Percentiles rank a stretch among this genome's conserved stretches.
Evolutionary conservation across 805 yeast genomes (phyloP).

Genomic region (Candida railenensis): DNA sequence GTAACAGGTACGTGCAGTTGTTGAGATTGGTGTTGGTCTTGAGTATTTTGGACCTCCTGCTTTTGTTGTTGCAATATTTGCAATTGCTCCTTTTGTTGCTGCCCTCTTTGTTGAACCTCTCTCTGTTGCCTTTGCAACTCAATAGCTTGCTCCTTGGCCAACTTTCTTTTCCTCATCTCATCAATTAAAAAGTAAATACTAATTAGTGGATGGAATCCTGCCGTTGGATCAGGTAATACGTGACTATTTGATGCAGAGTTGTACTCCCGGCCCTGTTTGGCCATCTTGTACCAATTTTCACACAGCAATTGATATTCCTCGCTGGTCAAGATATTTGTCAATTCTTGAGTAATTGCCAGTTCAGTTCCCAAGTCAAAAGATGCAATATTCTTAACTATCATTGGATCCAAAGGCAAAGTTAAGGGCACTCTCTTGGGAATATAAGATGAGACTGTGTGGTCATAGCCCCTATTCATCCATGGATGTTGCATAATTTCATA

Average conservation of each 20-base stretch:
- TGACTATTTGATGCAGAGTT: conserved; percentile 32
- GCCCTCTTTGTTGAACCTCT: conserved; percentile 18
- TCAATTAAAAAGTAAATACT: conserved; percentile 84
- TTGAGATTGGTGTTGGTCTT: conserved; percentile 7
- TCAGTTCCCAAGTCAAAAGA: conserved; percentile 76
- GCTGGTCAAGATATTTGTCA: conserved; percentile 59
- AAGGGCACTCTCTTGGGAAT: conserved; percentile 80
- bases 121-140: conserved; percentile 20
- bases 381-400: conserved; percentile 71
- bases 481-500: conserved; percentile 83
- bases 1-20: no score
- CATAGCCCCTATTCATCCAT: conserved; percentile 92
- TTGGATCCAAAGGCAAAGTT: conserved; percentile 61
- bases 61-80: conserved; percentile 10
- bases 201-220: conserved; percentile 82
- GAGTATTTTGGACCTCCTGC: conserved; percentile 11
- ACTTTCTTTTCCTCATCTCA: conserved; percentile 76
- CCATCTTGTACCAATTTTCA: conserved; percentile 56
- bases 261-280: conserved; percentile 37
- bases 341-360: conserved; percentile 53
- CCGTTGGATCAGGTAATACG: conserved; percentile 69
- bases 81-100: conserved; percentile 15
- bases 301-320: conserved; percentile 63
- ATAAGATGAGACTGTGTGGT: conserved; percentile 64
- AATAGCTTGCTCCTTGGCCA: conserved; percentile 52